Conservation (phyloP, 2,329 filamentous ascomycete genomes). For the Botrytis paeoniae region DNA sequence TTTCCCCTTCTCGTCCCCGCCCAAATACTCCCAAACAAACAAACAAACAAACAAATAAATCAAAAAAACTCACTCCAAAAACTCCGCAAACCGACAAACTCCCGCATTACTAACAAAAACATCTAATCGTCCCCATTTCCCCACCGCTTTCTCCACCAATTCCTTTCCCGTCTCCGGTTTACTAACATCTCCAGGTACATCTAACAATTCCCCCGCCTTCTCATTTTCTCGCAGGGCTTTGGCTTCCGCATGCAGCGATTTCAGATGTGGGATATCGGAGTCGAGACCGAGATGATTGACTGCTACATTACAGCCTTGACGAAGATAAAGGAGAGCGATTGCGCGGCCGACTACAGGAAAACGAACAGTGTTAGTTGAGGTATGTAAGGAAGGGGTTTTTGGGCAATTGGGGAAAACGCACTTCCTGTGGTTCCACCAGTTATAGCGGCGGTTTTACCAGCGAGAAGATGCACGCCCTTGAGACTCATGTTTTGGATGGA, state of each 20-base stretch:
- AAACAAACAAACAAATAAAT: not conserved
- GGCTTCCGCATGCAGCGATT: slow-evolving; percentile 52
- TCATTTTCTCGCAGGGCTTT: slow-evolving; percentile 43
- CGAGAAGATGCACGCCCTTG: slow-evolving; percentile 4
- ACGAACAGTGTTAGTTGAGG: not conserved
- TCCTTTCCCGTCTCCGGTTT: slow-evolving; percentile 66
- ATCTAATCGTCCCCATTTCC: slow-evolving; percentile 61
- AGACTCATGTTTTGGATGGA: not conserved
- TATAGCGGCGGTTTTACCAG: slow-evolving; percentile 20
- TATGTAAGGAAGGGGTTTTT: slow-evolving; percentile 32
- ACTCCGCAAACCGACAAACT: slow-evolving; percentile 83
- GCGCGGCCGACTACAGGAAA: slow-evolving; percentile 67
- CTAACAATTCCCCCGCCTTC: slow-evolving; percentile 55
- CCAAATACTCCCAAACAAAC: not conserved
- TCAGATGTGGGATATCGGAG: slow-evolving; percentile 50
- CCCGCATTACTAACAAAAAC: slow-evolving; percentile 88
- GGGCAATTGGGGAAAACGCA: slow-evolving; percentile 32
- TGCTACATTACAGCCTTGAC: slow-evolving; percentile 73
- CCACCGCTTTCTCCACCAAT: slow-evolving; percentile 65
- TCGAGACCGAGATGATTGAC: slow-evolving; percentile 72
- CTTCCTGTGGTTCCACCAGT: slow-evolving; percentile 21
- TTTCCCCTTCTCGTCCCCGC: too few relatives aligned
- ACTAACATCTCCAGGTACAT: slow-evolving; percentile 74
- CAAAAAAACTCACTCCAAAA: slow-evolving; percentile 58
- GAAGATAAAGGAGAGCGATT: slow-evolving; percentile 75